Conservation (phyloP, 176 grass and related monocot species). For the Lolium multiflorum region DNA sequence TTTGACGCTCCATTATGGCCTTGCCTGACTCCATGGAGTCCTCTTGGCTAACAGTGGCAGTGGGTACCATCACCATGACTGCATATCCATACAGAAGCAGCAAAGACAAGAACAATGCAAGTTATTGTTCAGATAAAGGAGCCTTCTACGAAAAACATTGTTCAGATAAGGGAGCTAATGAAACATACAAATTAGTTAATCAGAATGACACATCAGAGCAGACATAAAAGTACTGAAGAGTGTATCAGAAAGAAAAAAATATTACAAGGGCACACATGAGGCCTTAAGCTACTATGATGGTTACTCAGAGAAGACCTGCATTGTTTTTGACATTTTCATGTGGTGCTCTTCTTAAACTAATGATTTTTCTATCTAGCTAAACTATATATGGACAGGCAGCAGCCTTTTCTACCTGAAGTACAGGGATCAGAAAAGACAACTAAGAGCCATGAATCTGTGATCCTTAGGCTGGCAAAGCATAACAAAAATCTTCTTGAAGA, state of each 20-base stretch:
- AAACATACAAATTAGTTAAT: slow-evolving; percentile 10
- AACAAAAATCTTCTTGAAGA: slow-evolving; percentile 9
- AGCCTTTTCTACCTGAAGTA: slow-evolving; percentile 11
- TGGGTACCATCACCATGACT: slow-evolving; percentile 62
- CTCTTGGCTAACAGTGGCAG: slow-evolving; percentile 42
- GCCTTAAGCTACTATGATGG: slow-evolving; percentile 13
- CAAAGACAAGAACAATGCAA: slow-evolving; percentile 36
- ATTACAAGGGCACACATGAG: slow-evolving; percentile 7
- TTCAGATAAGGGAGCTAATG: slow-evolving; percentile 7
- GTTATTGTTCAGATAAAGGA: slow-evolving; percentile 18
- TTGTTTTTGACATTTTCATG: slow-evolving; percentile 13
- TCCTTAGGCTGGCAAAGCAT: neutral
- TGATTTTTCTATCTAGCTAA: neutral
- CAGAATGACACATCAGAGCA: neutral
- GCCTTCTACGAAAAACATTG: neutral
- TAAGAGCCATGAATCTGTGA: slow-evolving; percentile 10
- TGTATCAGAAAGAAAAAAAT: slow-evolving; percentile 9
- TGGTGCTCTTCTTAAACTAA: neutral
- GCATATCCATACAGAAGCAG: slow-evolving; percentile 51
- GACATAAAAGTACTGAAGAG: neutral
- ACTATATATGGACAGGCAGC: neutral
- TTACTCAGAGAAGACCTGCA: neutral
- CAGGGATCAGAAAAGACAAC: slow-evolving; percentile 2
- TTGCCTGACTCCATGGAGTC: slow-evolving; percentile 50
- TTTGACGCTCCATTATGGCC: slow-evolving; percentile 61